Base-by-base conservation (phyloP, 2,329 filamentous ascomycete species). In the Simplicillium aogashimaense region DNA sequence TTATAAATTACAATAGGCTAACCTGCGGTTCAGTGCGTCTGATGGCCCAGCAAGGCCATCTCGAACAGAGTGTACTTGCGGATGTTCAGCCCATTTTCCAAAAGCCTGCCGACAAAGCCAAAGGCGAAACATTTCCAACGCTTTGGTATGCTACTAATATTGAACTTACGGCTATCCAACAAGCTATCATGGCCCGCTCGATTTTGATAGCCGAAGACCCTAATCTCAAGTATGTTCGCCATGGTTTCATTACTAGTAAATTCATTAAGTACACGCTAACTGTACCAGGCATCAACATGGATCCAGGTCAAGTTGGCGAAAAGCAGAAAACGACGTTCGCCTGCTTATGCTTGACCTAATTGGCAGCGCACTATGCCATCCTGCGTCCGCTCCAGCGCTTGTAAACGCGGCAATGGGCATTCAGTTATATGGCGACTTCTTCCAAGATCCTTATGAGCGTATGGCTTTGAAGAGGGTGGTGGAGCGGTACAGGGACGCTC, bases 401-500 rank as follows among this genome's bases (percentile, higher is more conserved):
- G 57, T 65, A 3, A 61, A 64, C 7, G 58, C 61, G 0, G 59
- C 57, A 1, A 59, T 64, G 29, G 59, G 61, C 4, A 63, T 65
- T 44, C 58, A 64, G 48, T 43, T 64, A n/a, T 65, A 64, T 18
- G 60, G 61, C 1, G 61, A 65, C 38, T 65, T 62, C 36, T 65
- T 65, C 43, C 64, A 60, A 2, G 61, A 65, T 39, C 52, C 50
- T 9, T 64, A 61, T 35, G 61, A 65, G 42, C 50, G 60, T 1
- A 48, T 50, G 15, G 61, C 61, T 1, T 41, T 64, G 50, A 56
- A 56, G 13, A 60, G 53, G 0, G 65, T 65, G 3, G 59, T 62
- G 4, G 67, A 70, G 37, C 67, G 60, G 36, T 71, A 69, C 40
- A 59, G 61, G 6, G 65, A 66, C 36, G 54, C 59, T 12, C 55